Evolutionary conservation across 805 yeast species (phyloP).

Genomic region (Zygoascus tannicola): DNA sequence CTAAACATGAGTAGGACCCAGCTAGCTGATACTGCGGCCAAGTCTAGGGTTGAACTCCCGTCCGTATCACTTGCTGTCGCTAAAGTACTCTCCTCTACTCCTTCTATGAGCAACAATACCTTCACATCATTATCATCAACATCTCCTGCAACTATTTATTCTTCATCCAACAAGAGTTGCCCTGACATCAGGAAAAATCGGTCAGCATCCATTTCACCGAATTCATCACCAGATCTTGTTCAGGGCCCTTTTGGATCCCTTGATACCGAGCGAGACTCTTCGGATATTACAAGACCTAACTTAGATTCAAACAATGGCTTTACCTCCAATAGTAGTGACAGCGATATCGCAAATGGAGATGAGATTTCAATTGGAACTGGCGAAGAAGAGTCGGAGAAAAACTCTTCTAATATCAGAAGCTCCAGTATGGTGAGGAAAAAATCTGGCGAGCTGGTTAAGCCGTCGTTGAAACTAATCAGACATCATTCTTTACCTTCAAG

Average conservation of each 20-base stretch:
- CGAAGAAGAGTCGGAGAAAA: neutral
- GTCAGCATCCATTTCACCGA: neutral
- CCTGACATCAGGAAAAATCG: neutral
- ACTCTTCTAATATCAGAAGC: neutral
- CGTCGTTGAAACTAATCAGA: constrained; percentile 49
- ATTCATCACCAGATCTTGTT: neutral
- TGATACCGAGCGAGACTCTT: too few relatives aligned
- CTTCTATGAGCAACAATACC: neutral
- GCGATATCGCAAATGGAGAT: neutral
- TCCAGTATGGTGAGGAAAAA: constrained; percentile 59
- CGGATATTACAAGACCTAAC: too few relatives aligned
- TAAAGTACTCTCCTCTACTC: neutral
- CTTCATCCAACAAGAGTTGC: neutral
- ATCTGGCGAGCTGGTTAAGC: constrained; percentile 77
- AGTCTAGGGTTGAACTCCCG: too few relatives aligned
- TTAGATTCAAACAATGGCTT: too few relatives aligned
- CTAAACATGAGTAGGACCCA: neutral
- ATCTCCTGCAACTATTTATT: neutral
- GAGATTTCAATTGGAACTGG: neutral
- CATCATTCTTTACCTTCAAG: constrained; percentile 30
- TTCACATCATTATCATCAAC: neutral
- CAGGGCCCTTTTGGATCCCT: too few relatives aligned
- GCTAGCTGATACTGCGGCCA: neutral
- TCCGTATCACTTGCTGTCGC: too few relatives aligned
- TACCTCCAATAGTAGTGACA: neutral